These are phyloP conservation scores for Globisporangium takayamanum DNA, from an alignment of 352 stramenopile genomes.

Conservation along the genomic window DNA sequence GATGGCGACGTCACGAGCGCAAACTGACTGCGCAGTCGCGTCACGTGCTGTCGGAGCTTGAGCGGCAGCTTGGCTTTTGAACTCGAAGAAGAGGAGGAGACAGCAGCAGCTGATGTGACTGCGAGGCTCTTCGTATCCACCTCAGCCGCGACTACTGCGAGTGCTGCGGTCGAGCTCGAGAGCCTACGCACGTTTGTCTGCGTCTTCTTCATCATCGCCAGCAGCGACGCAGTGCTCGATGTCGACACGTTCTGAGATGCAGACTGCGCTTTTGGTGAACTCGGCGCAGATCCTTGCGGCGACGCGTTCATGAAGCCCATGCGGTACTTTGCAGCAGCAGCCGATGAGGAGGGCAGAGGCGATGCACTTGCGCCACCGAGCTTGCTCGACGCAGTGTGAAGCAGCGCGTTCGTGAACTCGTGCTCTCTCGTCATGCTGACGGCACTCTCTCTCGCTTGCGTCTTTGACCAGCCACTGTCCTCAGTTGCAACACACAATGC, in stretches of 20 bases:
- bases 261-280: conserved; percentile 1
- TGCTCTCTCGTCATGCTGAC: conserved; percentile 6
- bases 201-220: conserved; percentile 26
- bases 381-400: conserved; percentile 2
- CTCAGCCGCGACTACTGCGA: background rate
- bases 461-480: background rate
- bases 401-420: conserved; percentile 5
- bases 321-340: conserved; percentile 6
- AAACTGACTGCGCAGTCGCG: conserved; percentile 40
- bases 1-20: conserved; percentile 13
- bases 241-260: conserved; percentile 11
- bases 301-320: background rate
- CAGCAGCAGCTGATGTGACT: too few species aligned
- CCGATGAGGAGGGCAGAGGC: background rate
- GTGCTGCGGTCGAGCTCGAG: background rate
- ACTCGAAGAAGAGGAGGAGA: background rate
- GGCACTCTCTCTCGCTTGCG: background rate
- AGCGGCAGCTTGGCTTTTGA: conserved; percentile 30
- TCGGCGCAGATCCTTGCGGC: background rate
- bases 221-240: conserved; percentile 15
- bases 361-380: background rate
- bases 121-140: background rate
- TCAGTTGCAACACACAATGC: background rate
- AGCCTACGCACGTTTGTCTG: conserved; percentile 1
- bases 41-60: conserved; percentile 51